These are phyloP conservation scores for Gastrolobium bilobum DNA, from an alignment of 306 rosid genomes.

Conservation along the genomic window DNA sequence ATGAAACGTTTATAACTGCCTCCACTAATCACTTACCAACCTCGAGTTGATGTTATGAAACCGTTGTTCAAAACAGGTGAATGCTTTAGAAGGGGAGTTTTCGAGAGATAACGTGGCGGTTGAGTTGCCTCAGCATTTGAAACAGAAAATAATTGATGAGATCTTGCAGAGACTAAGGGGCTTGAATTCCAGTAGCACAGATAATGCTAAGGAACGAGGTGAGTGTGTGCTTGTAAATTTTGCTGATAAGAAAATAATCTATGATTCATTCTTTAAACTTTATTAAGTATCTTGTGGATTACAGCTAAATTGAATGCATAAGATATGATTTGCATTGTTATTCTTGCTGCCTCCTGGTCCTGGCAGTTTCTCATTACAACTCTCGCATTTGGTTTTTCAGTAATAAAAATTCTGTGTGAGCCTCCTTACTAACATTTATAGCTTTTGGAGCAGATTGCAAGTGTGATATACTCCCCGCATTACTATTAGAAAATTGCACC, in stretches of 20 bases:
- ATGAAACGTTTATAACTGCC: not conserved
- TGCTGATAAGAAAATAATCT: not conserved
- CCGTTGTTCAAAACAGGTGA: conserved; percentile 62
- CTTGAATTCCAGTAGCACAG: conserved; percentile 58
- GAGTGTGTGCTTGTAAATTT: conserved; percentile 35
- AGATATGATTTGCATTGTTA: conserved; percentile 10
- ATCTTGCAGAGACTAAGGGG: conserved; percentile 66
- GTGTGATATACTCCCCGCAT: not conserved
- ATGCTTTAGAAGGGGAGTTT: conserved; percentile 67
- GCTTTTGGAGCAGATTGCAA: not conserved
- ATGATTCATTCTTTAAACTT: not conserved
- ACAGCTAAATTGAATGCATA: not conserved
- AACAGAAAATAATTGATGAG: conserved; percentile 71
- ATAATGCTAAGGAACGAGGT: conserved; percentile 75
- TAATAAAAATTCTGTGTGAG: not conserved
- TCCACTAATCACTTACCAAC: not conserved
- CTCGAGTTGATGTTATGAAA: conserved; percentile 40
- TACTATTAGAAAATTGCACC: not conserved
- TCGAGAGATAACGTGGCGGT: conserved; percentile 49
- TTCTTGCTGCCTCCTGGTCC: not conserved
- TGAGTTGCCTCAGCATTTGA: conserved; percentile 73
- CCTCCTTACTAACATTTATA: not conserved
- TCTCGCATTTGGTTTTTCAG: not conserved
- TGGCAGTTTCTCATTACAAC: not conserved
- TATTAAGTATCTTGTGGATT: not conserved